Base-by-base conservation (phyloP, 1,284 basidiomycete species). In the Coniophora puteana region DNA sequence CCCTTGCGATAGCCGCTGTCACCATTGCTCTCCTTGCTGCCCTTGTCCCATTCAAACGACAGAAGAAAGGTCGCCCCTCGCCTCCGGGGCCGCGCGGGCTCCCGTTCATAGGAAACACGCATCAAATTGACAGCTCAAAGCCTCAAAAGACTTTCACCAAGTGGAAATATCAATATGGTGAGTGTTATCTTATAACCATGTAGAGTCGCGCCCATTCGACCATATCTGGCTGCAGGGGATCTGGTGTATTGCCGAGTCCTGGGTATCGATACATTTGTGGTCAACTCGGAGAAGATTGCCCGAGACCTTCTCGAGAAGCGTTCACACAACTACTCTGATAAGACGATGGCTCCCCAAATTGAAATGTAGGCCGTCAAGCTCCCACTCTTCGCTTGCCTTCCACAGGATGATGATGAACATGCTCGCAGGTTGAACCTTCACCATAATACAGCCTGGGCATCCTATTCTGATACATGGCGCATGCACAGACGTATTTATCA, bases 241-340 rank as follows among this genome's bases (percentile, higher is more conserved):
- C n/a, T 56, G 14, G 3, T 56, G 10, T 46, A 57, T 20, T 38
- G 51, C 1, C 45, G 48, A 26, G 43, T 56, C n/a, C 44, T 59
- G 24, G 51, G 49, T 8, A 51, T 54, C 13, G 36, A 37, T 14
- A 54, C 58, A 27, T 14, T 55, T 28, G 27, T 55, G 23, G 24
- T 56, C 17, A 58, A 55, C 41, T 47, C 56, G 5, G 56, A 57
- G 36, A 59, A 52, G 40, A 18, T 30, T 8, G 54, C 57, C 4
- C 49, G 53, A 29, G 49, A 40, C 7, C 41, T 56, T 12, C 40
- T 56, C 4, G 54, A 56, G 8, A 56, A 55, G 18, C 54, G 56
- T 5, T 59, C 53, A 2, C 35, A 39, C 0, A 38, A 54, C 35
- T 56, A 59, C 11, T 56, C 55, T 1, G 53, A 56, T 38, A n/a